These are phyloP conservation scores for Tubosaeta sp. DNA, from an alignment of 768 basidiomycete species.

Conservation along the genomic window DNA sequence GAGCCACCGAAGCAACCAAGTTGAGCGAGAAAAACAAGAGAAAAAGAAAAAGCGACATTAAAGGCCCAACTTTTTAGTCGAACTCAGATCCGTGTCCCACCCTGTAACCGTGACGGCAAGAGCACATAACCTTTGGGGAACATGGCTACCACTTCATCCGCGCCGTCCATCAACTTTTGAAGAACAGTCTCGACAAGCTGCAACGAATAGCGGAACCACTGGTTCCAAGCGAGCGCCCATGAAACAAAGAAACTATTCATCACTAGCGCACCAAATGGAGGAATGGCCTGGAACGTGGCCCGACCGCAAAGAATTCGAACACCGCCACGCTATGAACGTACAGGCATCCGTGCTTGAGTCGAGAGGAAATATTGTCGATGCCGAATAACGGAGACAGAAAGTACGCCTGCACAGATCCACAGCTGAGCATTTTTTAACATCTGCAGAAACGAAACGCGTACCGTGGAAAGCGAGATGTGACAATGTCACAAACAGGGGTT, in stretches of 20 bases:
- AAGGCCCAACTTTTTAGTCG: conserved; percentile 2
- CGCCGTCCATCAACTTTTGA: conserved; percentile 1
- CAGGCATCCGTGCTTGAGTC: not conserved
- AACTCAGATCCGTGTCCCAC: conserved; percentile 18
- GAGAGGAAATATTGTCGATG: not conserved
- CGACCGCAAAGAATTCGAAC: conserved; percentile 13
- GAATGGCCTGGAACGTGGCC: not conserved
- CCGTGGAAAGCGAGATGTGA: conserved; percentile 11
- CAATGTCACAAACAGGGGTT: conserved; percentile 25
- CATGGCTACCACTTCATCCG: conserved; percentile 9
- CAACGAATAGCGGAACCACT: not conserved
- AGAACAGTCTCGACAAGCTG: conserved; percentile 1
- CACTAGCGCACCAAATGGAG: not conserved
- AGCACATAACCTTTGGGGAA: conserved; percentile 11
- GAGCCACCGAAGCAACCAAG: not conserved
- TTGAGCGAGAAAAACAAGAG: conserved; percentile 1
- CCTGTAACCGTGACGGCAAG: conserved; percentile 29
- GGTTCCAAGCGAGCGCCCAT: conserved; percentile 2
- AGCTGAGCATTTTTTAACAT: not conserved
- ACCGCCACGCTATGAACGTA: conserved; percentile 3
- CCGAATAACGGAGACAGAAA: not conserved
- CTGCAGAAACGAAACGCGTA: not conserved
- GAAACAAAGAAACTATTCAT: conserved; percentile 5
- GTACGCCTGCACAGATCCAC: conserved; percentile 2
- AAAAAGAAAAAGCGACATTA: not conserved